These are phyloP conservation scores for Saxophila tyrrhenica DNA, from an alignment of 495 filamentous ascomycete species.

Conservation along the genomic window DNA sequence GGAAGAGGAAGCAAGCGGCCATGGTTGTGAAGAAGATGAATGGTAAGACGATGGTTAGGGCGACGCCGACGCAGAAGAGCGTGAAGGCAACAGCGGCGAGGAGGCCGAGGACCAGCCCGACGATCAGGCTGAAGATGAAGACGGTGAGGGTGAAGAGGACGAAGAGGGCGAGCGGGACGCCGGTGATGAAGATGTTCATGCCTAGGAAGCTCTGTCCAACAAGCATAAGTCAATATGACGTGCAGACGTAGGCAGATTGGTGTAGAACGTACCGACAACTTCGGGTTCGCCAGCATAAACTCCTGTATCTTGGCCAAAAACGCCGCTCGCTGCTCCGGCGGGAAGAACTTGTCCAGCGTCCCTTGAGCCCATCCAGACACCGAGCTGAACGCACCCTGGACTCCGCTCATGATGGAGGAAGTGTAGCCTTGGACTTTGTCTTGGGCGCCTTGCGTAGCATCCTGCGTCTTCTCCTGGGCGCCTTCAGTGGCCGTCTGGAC, in stretches of 20 bases:
- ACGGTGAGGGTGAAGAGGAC: slow-evolving; percentile 43
- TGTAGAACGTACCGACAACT: slow-evolving; percentile 27
- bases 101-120: slow-evolving; percentile 38
- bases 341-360: slow-evolving; percentile 25
- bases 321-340: slow-evolving; percentile 29
- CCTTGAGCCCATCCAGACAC: slow-evolving; percentile 13
- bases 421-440: slow-evolving; percentile 10
- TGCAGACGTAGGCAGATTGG: background rate
- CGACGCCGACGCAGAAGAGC: slow-evolving; percentile 50
- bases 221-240: too few relatives aligned
- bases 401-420: slow-evolving; percentile 7
- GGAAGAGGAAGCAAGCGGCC: slow-evolving; percentile 48
- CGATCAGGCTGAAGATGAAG: slow-evolving; percentile 42
- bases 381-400: slow-evolving; percentile 14
- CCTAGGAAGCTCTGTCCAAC: slow-evolving; percentile 41
- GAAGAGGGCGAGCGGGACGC: slow-evolving; percentile 52
- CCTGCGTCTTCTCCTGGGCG: slow-evolving; percentile 4
- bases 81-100: slow-evolving; percentile 44
- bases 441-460: slow-evolving; percentile 2
- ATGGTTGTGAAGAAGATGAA: slow-evolving; percentile 48
- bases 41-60: slow-evolving; percentile 51
- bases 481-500: background rate
- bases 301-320: slow-evolving; percentile 22
- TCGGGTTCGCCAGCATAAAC: slow-evolving; percentile 30
- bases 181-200: slow-evolving; percentile 43